phyloP scores from a whole-genome alignment of 345 rosid species.

The Hirschfeldia incana region DNA sequence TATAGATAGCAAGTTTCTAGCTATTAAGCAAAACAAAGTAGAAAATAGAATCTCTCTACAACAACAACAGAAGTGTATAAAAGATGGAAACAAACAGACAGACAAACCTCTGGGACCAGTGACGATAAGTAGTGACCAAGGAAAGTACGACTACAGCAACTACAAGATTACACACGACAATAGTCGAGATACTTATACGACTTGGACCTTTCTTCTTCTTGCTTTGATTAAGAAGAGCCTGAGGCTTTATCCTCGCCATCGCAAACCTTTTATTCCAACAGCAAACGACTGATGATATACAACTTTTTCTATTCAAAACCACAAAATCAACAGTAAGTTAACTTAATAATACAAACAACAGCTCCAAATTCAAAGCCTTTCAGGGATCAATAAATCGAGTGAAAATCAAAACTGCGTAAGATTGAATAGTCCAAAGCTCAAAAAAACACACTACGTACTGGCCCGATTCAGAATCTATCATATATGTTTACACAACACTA shows the following conservation, averaged over 20 bases:
- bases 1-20: background rate
- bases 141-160: slow-evolving; percentile 50
- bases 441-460: background rate
- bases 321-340: slow-evolving; percentile 1
- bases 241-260: slow-evolving; percentile 91
- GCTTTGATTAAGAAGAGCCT: slow-evolving; percentile 73
- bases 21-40: background rate
- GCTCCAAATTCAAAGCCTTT: background rate
- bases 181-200: slow-evolving; percentile 58
- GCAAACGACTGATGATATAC: background rate
- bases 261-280: background rate
- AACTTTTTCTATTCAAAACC: slow-evolving; percentile 20
- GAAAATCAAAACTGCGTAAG: background rate
- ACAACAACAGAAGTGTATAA: background rate
- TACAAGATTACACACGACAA: slow-evolving; percentile 51
- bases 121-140: slow-evolving; percentile 57
- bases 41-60: background rate
- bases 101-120: slow-evolving; percentile 59
- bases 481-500: background rate
- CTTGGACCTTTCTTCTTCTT: slow-evolving; percentile 78
- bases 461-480: slow-evolving; percentile 5
- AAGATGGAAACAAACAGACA: slow-evolving; percentile 22
- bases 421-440: slow-evolving; percentile 12
- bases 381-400: background rate
- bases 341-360: background rate